Conservation (phyloP, 108 stramenopile species). For the Stephanodiscus minutulus region DNA sequence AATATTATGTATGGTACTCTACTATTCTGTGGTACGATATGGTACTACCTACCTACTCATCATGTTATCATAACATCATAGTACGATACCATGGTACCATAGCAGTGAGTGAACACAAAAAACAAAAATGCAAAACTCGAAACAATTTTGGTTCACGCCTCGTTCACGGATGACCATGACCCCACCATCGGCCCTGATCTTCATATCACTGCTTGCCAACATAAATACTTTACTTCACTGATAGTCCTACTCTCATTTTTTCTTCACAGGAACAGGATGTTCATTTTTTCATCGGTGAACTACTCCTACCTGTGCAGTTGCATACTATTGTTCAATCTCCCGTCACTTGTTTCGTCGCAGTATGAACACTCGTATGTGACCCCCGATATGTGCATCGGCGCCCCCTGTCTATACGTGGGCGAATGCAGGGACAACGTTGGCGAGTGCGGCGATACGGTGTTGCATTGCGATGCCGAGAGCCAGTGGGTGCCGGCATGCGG, state of each 20-base stretch:
- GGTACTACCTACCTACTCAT: too few species aligned
- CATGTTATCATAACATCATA: too few species aligned
- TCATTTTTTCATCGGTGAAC: background rate
- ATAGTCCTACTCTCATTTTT: background rate
- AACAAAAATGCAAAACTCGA: too few species aligned
- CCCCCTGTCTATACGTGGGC: conserved; percentile 2
- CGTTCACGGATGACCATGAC: too few species aligned
- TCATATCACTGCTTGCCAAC: too few species aligned
- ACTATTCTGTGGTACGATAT: too few species aligned
- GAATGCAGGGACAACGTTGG: conserved; percentile 12
- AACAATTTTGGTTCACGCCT: too few species aligned
- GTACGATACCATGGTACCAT: too few species aligned
- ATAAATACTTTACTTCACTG: too few species aligned
- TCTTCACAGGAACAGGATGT: background rate
- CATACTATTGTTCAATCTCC: background rate
- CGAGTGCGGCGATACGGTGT: conserved; percentile 13
- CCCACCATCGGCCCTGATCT: too few species aligned
- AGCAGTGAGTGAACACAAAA: too few species aligned
- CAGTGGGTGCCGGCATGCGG: conserved; percentile 19
- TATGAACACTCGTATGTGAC: background rate
- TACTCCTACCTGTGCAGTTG: background rate
- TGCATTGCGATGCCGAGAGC: conserved; percentile 12
- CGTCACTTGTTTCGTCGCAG: background rate
- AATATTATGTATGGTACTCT: too few species aligned
- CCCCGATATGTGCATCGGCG: background rate